Conservation (phyloP, 305 asterid species). For the Solanum hybrid region DNA sequence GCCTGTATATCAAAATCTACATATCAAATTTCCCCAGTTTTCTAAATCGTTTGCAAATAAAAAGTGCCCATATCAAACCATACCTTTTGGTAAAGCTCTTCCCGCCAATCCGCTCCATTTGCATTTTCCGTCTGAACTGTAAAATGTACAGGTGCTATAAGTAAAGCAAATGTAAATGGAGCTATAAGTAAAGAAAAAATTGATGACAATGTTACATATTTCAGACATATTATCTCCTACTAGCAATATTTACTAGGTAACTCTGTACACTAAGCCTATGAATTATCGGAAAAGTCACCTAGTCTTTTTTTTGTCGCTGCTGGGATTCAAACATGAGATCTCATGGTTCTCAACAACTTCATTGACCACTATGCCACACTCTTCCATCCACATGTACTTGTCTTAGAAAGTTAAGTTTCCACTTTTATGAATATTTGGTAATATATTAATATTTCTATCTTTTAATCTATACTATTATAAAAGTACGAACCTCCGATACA, state of each 20-base stretch:
- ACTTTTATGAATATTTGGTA: not conserved
- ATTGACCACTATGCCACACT: not conserved
- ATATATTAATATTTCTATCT: not conserved
- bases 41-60: too few relatives aligned
- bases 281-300: too few relatives aligned
- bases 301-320: not conserved
- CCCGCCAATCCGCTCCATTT: not conserved
- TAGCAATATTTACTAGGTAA: not conserved
- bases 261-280: not conserved
- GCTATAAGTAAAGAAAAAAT: not conserved
- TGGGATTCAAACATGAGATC: not conserved
- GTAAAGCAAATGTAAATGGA: not conserved
- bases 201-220: not conserved
- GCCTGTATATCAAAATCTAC: not conserved
- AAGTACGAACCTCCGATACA: not conserved
- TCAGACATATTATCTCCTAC: not conserved
- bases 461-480: not conserved
- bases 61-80: not conserved
- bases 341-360: not conserved
- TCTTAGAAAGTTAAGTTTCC: not conserved
- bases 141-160: not conserved
- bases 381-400: not conserved
- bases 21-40: too few relatives aligned
- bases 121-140: not conserved
- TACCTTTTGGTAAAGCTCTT: not conserved